Evolutionary conservation across 2,329 filamentous ascomycete genomes (phyloP).

Genomic region (Gremmenia infestans): DNA sequence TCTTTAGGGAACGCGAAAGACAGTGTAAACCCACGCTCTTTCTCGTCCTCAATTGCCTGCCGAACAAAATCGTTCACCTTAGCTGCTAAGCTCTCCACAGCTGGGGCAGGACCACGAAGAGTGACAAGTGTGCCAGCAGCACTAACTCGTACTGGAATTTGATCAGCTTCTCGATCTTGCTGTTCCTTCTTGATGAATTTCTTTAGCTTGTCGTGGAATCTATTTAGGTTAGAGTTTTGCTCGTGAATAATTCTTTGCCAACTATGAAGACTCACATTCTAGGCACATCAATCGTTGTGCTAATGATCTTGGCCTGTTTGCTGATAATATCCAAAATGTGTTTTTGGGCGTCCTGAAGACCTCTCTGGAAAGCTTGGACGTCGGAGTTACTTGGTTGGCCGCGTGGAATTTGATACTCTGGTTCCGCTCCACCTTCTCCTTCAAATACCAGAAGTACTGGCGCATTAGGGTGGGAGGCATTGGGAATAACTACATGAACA

Average conservation of each 20-base stretch:
- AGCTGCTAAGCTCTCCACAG: conserved; percentile 64
- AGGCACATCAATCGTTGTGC: conserved; percentile 51
- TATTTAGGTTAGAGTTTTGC: conserved; percentile 31
- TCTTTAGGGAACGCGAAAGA: conserved; percentile 94
- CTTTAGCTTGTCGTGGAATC: conserved; percentile 57
- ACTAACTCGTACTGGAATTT: conserved; percentile 57
- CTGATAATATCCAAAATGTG: conserved; percentile 54
- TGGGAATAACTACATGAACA: conserved; percentile 69
- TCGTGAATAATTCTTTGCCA: no score
- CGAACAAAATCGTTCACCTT: conserved; percentile 77
- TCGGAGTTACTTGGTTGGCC: conserved; percentile 46
- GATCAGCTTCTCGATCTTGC: conserved; percentile 48
- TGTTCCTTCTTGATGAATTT: conserved; percentile 63
- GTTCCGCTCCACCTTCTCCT: conserved; percentile 46
- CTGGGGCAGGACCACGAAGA: conserved; percentile 70
- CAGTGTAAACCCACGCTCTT: conserved; percentile 82
- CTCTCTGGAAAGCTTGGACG: conserved; percentile 48
- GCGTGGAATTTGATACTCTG: conserved; percentile 50
- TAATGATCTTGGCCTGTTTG: conserved; percentile 52
- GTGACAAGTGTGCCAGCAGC: conserved; percentile 58
- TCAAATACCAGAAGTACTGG: conserved; percentile 73
- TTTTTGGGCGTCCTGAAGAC: conserved; percentile 50
- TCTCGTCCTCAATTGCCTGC: conserved; percentile 87
- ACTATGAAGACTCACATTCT: conserved; percentile 40
- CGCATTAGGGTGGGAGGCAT: conserved; percentile 52